Percentiles rank a stretch among this genome's conserved stretches.
Conservation (phyloP, 345 rosid genomes). For the Gossypium sturtianum region DNA sequence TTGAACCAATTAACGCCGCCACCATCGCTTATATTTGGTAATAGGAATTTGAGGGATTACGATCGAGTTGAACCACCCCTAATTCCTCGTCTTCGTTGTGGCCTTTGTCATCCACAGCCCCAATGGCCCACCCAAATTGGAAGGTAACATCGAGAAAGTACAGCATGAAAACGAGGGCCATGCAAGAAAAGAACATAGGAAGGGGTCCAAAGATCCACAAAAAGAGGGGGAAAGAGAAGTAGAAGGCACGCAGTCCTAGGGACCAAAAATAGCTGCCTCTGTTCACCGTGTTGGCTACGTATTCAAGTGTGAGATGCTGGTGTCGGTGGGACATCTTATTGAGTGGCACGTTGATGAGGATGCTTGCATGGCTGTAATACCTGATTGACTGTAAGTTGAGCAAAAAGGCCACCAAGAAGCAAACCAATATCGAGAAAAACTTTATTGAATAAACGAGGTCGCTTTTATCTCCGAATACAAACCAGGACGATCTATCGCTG, state of each 20-base stretch:
- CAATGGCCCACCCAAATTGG: constrained; percentile 38
- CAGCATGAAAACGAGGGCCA: constrained; percentile 50
- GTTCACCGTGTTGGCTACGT: constrained; percentile 62
- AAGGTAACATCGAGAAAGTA: constrained; percentile 60
- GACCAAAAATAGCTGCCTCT: constrained; percentile 92
- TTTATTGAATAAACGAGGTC: constrained; percentile 49
- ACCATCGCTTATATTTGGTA: too few species aligned
- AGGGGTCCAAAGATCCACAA: constrained; percentile 92
- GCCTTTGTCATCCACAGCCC: constrained; percentile 16
- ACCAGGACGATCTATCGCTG: constrained; percentile 15
- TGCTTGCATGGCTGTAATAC: constrained; percentile 87
- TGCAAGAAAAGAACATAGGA: constrained; percentile 60
- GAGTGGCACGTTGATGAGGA: constrained; percentile 73
- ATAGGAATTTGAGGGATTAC: not conserved
- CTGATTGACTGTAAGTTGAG: constrained; percentile 68
- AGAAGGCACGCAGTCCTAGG: constrained; percentile 75
- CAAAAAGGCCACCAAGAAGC: constrained; percentile 67
- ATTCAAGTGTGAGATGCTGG: constrained; percentile 41
- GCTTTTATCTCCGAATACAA: constrained; percentile 53
- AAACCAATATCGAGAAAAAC: constrained; percentile 58
- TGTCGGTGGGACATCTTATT: constrained; percentile 35
- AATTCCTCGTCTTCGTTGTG: constrained; percentile 23
- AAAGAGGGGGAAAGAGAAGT: constrained; percentile 79
- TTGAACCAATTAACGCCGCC: not conserved
- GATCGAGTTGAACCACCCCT: not conserved